These are phyloP conservation scores for Cercospora nicotianae DNA, from an alignment of 2,329 filamentous ascomycete genomes.

Conservation along the genomic window DNA sequence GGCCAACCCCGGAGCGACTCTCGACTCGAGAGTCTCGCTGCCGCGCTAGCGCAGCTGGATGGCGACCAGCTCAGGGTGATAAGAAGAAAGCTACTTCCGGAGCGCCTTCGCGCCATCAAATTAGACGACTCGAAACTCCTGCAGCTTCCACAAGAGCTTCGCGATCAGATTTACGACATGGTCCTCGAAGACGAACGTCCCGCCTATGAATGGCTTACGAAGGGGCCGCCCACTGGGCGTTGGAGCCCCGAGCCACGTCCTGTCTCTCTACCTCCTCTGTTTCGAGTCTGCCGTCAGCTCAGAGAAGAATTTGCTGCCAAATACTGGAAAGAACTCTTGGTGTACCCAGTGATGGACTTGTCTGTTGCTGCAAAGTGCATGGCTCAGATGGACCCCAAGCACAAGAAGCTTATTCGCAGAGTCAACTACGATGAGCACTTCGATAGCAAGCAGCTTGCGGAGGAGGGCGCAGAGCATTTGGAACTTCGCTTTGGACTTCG, in stretches of 20 bases:
- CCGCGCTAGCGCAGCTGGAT: neutral
- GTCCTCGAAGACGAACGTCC: neutral
- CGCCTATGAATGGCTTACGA: no score
- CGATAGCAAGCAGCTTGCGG: neutral
- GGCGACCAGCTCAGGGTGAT: neutral
- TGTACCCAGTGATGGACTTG: neutral
- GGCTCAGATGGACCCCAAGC: neutral
- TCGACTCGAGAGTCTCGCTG: neutral
- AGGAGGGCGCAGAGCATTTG: neutral
- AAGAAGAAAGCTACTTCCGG: neutral
- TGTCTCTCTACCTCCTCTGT: neutral
- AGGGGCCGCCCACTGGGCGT: no score
- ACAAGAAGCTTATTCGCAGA: neutral
- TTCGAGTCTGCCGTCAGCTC: neutral
- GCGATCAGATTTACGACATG: neutral
- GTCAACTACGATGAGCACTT: neutral
- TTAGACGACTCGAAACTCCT: neutral
- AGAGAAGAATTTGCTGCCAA: neutral
- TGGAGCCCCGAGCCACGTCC: no score
- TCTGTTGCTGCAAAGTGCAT: neutral
- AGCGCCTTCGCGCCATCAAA: neutral
- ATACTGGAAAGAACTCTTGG: neutral
- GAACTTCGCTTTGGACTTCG: neutral
- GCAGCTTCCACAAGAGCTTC: neutral
- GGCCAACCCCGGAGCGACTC: neutral